phyloP scores from a whole-genome alignment of 2,329 filamentous ascomycete genomes.

The Westerdykella sp. region DNA sequence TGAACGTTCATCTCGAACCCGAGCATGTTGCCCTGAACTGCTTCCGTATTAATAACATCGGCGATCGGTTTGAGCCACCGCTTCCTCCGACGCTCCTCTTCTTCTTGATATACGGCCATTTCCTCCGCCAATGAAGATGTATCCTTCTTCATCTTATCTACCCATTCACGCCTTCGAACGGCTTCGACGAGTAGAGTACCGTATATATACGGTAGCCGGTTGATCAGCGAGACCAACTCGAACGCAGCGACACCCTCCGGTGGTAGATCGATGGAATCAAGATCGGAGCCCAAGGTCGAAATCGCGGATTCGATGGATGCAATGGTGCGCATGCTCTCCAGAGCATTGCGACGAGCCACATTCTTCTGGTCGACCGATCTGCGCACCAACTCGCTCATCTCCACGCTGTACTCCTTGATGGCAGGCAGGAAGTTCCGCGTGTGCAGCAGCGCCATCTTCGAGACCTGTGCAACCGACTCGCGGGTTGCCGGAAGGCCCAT shows the following conservation, averaged over 20 bases:
- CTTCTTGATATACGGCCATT: constrained; percentile 84
- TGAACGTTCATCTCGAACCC: constrained; percentile 81
- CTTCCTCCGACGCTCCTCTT: constrained; percentile 79
- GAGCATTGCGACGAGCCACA: constrained; percentile 56
- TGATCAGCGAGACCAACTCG: constrained; percentile 70
- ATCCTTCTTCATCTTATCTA: constrained; percentile 79
- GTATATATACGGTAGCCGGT: constrained; percentile 81
- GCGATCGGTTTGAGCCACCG: constrained; percentile 88
- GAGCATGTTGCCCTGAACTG: constrained; percentile 61
- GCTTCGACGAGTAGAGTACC: constrained; percentile 83
- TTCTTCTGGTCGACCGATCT: constrained; percentile 59
- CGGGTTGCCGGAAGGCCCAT: constrained; percentile 61
- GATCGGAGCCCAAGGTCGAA: constrained; percentile 63
- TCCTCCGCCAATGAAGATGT: constrained; percentile 86
- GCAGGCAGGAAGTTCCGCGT: constrained; percentile 59
- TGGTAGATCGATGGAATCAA: constrained; percentile 64
- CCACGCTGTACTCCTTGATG: constrained; percentile 51
- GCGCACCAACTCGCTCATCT: constrained; percentile 51
- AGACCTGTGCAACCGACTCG: constrained; percentile 57
- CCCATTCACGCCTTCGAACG: constrained; percentile 81
- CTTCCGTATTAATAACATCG: constrained; percentile 62
- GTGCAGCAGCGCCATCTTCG: constrained; percentile 58
- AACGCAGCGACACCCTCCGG: constrained; percentile 75
- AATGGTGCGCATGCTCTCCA: constrained; percentile 74
- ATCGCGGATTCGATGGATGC: constrained; percentile 73